phyloP scores from a whole-genome alignment of 257 asterid genomes.

The Salvia hispanica region DNA sequence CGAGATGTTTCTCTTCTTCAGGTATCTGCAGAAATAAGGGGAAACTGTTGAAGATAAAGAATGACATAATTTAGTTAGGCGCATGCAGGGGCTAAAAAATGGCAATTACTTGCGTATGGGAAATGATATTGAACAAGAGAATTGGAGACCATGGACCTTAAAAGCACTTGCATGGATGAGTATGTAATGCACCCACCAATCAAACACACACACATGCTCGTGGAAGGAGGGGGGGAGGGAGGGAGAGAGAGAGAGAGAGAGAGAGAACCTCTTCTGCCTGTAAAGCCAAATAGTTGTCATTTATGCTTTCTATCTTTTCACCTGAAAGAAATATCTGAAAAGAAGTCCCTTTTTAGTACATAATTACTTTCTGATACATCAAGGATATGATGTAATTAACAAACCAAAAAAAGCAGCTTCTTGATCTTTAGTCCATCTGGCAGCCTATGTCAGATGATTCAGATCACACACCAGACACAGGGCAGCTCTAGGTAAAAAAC shows the following conservation, averaged over 20 bases:
- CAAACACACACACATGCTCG: background rate
- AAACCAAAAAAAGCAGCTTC: slow-evolving; percentile 18
- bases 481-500: slow-evolving; percentile 12
- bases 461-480: background rate
- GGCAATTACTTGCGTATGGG: slow-evolving; percentile 1
- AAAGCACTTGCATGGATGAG: background rate
- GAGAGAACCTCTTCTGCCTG: slow-evolving; percentile 65
- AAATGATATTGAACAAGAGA: slow-evolving; percentile 23
- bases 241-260: slow-evolving; percentile 34
- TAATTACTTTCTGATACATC: slow-evolving; percentile 17
- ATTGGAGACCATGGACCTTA: background rate
- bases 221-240: slow-evolving; percentile 1
- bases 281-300: slow-evolving; percentile 61
- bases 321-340: slow-evolving; percentile 59
- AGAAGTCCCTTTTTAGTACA: slow-evolving; percentile 25
- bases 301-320: slow-evolving; percentile 61
- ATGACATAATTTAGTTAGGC: background rate
- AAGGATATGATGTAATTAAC: slow-evolving; percentile 15
- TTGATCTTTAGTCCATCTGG: slow-evolving; percentile 1
- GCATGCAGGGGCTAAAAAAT: background rate
- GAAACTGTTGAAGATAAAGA: slow-evolving; percentile 12
- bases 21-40: slow-evolving; percentile 43
- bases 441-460: slow-evolving; percentile 8
- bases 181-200: slow-evolving; percentile 4
- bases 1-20: slow-evolving; percentile 50